phyloP scores from a whole-genome alignment of 352 stramenopile genomes.

The Globisporangium nodosum region DNA sequence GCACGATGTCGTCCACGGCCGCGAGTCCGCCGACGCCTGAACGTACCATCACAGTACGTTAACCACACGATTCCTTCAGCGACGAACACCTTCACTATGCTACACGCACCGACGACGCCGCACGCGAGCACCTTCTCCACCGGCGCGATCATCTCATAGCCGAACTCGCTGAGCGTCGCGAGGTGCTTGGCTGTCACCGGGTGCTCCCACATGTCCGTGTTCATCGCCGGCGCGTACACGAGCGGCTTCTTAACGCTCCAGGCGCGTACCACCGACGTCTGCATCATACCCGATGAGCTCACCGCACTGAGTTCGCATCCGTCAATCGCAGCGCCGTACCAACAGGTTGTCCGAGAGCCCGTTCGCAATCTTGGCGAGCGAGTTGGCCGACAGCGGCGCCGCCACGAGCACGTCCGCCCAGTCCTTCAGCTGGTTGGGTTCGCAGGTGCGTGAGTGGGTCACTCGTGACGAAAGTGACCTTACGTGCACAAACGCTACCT shows the following conservation, averaged over 20 bases:
- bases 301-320: background rate
- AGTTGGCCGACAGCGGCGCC: conserved; percentile 88
- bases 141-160: conserved; percentile 82
- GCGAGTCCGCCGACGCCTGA: conserved; percentile 65
- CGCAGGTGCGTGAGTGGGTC: background rate
- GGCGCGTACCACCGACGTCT: conserved; percentile 89
- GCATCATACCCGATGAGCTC: background rate
- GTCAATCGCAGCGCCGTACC: conserved; percentile 21
- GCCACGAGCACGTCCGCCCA: conserved; percentile 93
- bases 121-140: conserved; percentile 93
- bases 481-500: conserved; percentile 29
- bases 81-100: too few species aligned
- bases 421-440: conserved; percentile 79
- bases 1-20: conserved; percentile 52
- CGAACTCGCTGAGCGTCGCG: conserved; percentile 42
- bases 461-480: too few species aligned
- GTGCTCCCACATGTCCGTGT: conserved; percentile 97
- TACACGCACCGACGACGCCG: conserved; percentile 81
- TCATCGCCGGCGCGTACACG: conserved; percentile 95
- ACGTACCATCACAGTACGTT: background rate
- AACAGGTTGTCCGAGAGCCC: conserved; percentile 95
- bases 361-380: conserved; percentile 87
- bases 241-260: conserved; percentile 94
- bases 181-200: conserved; percentile 87
- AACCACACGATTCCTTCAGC: background rate